Evolutionary conservation across 2,329 filamentous ascomycete genomes (phyloP), one percentile per base, ranked within the genome.

Genomic region (Colletotrichum sublineola): DNA sequence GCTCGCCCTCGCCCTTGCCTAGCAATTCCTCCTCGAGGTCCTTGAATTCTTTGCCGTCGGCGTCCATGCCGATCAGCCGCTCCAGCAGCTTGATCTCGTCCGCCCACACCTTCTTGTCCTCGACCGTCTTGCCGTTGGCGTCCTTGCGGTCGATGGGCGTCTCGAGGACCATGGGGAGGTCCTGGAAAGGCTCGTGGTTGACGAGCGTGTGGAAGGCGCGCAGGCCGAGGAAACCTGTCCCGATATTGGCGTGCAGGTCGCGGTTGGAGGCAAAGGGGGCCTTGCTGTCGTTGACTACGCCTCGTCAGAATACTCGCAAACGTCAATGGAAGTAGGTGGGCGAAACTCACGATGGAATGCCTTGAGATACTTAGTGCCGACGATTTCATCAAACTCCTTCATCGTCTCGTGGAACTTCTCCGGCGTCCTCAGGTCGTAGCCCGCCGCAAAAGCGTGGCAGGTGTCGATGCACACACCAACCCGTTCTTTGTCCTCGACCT

Each of bases 381-480:
- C 92, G 7, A 92, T 84, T 12, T 89, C 80, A 76, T 97, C 92
- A 77, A 99, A 97, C 42, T 92, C 86, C 44, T 88, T 81, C 81
- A 98, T 89, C 0, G 94, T 96, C 62, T 87, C 83, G 44, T 88
- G 85, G 80, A 97, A 97, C 0, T 92, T 87, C 63, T 90, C 87
- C 0, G 94, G 92, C 0, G 92, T 90, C 65, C 94, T 90, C 42
- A 99, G 83, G 80, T 99, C 96, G 80, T 98, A 96, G 7, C 96
- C 96, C 0, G 94, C 95, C 0, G 96, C 96, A 81, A 98, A 98
- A 71, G 95, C 91, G 82, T 99, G 96, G 83, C 96, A 99, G 0
- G 96, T 99, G 80, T 99, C 96, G 68, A 99, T 90, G 81, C 96
- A 99, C 24, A 99, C 95, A 57, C 96, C 96, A 2, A 99, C 92